Conservation (phyloP, 257 asterid species). For the Buddleja alternifolia region DNA sequence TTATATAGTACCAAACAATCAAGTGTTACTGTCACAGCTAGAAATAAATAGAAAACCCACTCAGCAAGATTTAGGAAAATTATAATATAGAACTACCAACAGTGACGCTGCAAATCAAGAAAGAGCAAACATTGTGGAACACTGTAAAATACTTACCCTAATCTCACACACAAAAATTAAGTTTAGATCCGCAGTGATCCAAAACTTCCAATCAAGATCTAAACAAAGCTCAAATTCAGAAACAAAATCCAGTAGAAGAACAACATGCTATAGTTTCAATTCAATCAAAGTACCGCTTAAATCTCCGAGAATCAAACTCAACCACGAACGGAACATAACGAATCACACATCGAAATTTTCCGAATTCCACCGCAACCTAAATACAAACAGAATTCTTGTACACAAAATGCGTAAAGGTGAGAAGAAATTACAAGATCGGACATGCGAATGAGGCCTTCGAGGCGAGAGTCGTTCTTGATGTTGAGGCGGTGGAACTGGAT, state of each 20-base stretch:
- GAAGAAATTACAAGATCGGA: constrained; percentile 40
- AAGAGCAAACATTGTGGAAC: neutral
- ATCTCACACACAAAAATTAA: constrained; percentile 7
- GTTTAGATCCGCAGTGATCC: constrained; percentile 22
- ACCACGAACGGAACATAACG: no score
- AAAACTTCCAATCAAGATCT: constrained; percentile 28
- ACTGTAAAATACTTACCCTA: neutral
- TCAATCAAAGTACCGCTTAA: constrained; percentile 14
- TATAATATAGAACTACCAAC: neutral
- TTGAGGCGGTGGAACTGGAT: constrained; percentile 50
- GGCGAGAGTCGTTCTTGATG: constrained; percentile 43
- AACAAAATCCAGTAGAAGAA: constrained; percentile 17
- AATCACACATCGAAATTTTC: no score
- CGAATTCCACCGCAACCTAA: no score
- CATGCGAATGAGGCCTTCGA: constrained; percentile 43
- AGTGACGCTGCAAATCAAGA: neutral
- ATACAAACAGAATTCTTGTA: no score
- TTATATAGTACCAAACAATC: neutral
- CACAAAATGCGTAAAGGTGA: neutral
- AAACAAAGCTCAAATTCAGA: constrained; percentile 14
- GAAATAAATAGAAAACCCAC: constrained; percentile 11
- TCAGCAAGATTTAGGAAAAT: neutral
- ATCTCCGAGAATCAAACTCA: no score
- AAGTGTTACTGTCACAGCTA: neutral
- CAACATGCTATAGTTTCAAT: neutral